Percentiles rank a stretch among this genome's conserved stretches.
Evolutionary conservation across 192 early-diverging fungal species (phyloP).

Genomic region (Piromyces finnis): DNA sequence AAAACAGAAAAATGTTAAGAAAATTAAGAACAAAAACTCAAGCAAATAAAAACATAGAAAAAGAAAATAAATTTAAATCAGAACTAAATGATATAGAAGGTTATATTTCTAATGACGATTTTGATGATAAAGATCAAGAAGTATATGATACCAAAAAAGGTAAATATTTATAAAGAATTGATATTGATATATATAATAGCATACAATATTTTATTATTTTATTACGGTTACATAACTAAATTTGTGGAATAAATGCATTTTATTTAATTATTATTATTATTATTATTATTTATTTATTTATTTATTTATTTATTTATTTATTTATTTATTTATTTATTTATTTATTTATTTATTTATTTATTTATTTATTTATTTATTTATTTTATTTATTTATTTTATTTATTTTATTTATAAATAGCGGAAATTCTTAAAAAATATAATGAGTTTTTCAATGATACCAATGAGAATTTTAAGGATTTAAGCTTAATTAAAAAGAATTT

Average conservation of each 20-base stretch:
- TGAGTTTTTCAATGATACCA: not conserved
- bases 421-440: not conserved
- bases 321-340: too few relatives aligned
- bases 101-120: not conserved
- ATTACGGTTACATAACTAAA: too few relatives aligned
- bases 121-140: not conserved
- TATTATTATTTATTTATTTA: not conserved
- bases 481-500: not conserved
- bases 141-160: not conserved
- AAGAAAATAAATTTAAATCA: not conserved
- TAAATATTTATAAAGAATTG: not conserved
- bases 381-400: not conserved
- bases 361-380: too few relatives aligned
- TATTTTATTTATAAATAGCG: not conserved
- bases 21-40: not conserved
- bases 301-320: too few relatives aligned
- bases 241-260: too few relatives aligned
- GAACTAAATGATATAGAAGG: not conserved
- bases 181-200: too few relatives aligned
- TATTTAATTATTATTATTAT: not conserved
- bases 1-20: not conserved
- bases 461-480: not conserved
- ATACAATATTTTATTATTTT: too few relatives aligned
- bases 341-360: too few relatives aligned
- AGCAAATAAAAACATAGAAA: not conserved